These are phyloP conservation scores for Neurospora sublineolata DNA, from an alignment of 495 filamentous ascomycete species.

Conservation along the genomic window DNA sequence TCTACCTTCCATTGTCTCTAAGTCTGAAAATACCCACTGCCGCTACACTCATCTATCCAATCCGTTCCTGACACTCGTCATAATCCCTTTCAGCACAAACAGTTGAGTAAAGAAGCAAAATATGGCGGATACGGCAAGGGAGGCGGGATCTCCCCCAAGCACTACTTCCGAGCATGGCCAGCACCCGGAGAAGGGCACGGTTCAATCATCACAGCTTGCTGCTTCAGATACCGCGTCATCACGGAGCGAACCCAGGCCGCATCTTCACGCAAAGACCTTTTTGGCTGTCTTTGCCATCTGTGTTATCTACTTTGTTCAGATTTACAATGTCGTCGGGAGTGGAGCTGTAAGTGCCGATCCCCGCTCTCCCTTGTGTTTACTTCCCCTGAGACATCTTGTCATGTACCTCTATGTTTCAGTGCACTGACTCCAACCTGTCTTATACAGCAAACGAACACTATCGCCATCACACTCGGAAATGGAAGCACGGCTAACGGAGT, in stretches of 20 bases:
- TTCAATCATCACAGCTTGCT: neutral
- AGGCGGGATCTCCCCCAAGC: neutral
- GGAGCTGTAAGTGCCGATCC: slow-evolving; percentile 17
- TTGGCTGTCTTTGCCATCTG: slow-evolving; percentile 21
- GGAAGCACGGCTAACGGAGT: slow-evolving; percentile 7
- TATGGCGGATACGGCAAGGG: neutral
- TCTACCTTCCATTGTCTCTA: neutral
- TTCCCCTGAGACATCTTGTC: neutral
- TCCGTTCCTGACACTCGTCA: neutral
- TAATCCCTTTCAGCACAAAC: neutral
- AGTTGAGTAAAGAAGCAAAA: neutral
- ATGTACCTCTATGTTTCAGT: neutral
- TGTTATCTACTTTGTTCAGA: slow-evolving; percentile 23
- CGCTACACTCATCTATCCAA: neutral
- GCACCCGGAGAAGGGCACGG: slow-evolving; percentile 3
- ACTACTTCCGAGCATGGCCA: neutral
- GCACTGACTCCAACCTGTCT: neutral
- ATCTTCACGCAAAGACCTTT: slow-evolving; percentile 23
- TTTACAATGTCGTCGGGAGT: slow-evolving; percentile 20
- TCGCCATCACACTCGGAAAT: slow-evolving; percentile 14
- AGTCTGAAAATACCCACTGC: neutral
- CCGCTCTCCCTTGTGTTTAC: neutral
- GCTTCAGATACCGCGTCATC: neutral
- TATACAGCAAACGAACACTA: slow-evolving; percentile 15
- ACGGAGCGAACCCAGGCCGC: slow-evolving; percentile 11